Evolutionary conservation across 352 stramenopile species (phyloP).

Genomic region (Pythium brassicae): DNA sequence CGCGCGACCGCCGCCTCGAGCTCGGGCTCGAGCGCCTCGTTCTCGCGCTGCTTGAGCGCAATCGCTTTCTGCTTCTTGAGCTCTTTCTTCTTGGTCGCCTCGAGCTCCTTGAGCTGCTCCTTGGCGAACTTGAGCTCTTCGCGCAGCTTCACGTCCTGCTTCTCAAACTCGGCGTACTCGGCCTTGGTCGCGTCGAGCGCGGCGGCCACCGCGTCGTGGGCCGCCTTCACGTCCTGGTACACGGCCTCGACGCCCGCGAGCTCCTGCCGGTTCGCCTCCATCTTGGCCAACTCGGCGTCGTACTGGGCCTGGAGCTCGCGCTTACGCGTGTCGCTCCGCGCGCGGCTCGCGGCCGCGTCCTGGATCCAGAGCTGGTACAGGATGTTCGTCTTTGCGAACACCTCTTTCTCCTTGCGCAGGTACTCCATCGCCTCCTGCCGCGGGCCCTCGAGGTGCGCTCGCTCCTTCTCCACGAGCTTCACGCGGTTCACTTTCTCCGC

Average conservation of each 20-base stretch:
- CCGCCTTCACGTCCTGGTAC: slow-evolving; percentile 71
- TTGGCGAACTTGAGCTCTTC: slow-evolving; percentile 98
- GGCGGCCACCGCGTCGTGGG: slow-evolving; percentile 81
- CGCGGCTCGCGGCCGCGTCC: slow-evolving; percentile 74
- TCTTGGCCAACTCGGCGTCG: slow-evolving; percentile 60
- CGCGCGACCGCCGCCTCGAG: slow-evolving; percentile 83
- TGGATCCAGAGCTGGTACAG: slow-evolving; percentile 94
- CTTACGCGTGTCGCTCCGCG: slow-evolving; percentile 56
- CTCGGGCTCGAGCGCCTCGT: slow-evolving; percentile 84
- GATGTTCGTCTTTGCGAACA: slow-evolving; percentile 96
- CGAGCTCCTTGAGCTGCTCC: slow-evolving; percentile 89
- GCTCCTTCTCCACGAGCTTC: slow-evolving; percentile 98
- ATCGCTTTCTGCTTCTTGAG: slow-evolving; percentile 89
- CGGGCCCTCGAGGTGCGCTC: slow-evolving; percentile 91
- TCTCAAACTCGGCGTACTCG: slow-evolving; percentile 94
- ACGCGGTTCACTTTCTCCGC: slow-evolving; percentile 97
- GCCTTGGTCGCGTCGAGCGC: slow-evolving; percentile 91
- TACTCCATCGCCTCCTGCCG: slow-evolving; percentile 95
- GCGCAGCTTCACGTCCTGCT: slow-evolving; percentile 96
- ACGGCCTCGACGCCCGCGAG: slow-evolving; percentile 80
- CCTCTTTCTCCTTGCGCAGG: slow-evolving; percentile 93
- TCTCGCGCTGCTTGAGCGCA: slow-evolving; percentile 74
- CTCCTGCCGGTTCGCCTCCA: slow-evolving; percentile 74
- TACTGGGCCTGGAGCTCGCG: slow-evolving; percentile 74
- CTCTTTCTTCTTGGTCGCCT: slow-evolving; percentile 88